Percentiles rank a stretch among this genome's conserved stretches.
phyloP scores from a whole-genome alignment of 306 rosid species.

The Acacia acuminata region DNA sequence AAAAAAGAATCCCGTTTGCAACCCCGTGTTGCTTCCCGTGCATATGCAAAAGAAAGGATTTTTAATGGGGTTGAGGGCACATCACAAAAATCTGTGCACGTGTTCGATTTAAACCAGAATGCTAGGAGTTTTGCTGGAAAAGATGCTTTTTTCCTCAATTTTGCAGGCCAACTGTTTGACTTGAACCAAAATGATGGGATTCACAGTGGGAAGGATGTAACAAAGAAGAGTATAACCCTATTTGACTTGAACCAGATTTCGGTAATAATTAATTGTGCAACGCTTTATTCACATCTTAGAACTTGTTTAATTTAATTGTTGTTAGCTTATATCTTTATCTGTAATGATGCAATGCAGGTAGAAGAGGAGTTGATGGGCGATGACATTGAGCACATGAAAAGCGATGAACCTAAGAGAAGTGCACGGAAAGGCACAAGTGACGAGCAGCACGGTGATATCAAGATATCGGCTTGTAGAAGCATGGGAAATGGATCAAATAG shows the following conservation, averaged over 20 bases:
- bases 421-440: conserved; percentile 54
- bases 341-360: conserved; percentile 43
- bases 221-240: conserved; percentile 56
- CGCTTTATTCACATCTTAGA: conserved; percentile 6
- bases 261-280: conserved; percentile 52
- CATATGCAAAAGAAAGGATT: conserved; percentile 56
- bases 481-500: conserved; percentile 73
- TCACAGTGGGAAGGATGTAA: conserved; percentile 58
- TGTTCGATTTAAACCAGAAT: conserved; percentile 71
- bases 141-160: conserved; percentile 46
- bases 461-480: conserved; percentile 71
- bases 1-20: conserved; percentile 53
- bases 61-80: conserved; percentile 40
- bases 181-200: conserved; percentile 63
- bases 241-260: conserved; percentile 94
- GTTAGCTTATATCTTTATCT: conserved; percentile 22
- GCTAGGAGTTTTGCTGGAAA: conserved; percentile 46
- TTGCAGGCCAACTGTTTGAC: conserved; percentile 49
- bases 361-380: conserved; percentile 77
- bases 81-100: conserved; percentile 40
- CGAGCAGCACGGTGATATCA: conserved; percentile 67
- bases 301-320: conserved; percentile 15
- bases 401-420: conserved; percentile 73
- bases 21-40: conserved; percentile 29
- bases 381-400: conserved; percentile 45